A percentile compares a stretch with the other conserved stretches of the same genome.
These are phyloP conservation scores for Actinidia chinensis DNA, from an alignment of 179 eudicot genomes.

Conservation along the genomic window DNA sequence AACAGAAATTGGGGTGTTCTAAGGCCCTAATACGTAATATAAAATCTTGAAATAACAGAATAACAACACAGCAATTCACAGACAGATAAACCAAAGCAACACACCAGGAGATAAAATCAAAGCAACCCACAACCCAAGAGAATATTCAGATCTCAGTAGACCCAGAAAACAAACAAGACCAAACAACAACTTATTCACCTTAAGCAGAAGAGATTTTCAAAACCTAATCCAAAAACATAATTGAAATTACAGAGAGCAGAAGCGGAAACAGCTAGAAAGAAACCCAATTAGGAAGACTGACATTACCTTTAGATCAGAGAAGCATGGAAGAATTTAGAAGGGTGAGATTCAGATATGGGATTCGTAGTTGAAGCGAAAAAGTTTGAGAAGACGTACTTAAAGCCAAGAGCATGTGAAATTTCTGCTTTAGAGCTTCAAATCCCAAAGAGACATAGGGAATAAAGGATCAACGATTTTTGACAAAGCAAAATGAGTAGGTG, in stretches of 20 bases:
- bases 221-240: conserved; percentile 17
- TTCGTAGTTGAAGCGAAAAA: background rate
- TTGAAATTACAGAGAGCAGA: conserved; percentile 20
- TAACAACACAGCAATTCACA: background rate
- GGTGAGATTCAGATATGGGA: background rate
- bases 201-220: background rate
- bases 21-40: background rate
- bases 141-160: background rate
- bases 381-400: background rate
- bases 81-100: background rate
- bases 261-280: background rate
- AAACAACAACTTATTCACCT: background rate
- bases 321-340: background rate
- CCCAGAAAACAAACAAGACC: background rate
- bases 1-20: conserved; percentile 4
- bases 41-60: background rate
- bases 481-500: background rate
- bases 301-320: conserved; percentile 3
- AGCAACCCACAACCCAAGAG: background rate
- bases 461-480: background rate
- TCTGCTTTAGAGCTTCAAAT: conserved; percentile 2
- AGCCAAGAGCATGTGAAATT: conserved; percentile 10
- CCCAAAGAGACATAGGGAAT: conserved; percentile 3
- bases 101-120: background rate
- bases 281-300: background rate